A percentile compares a stretch with the other conserved stretches of the same genome.
Evolutionary conservation across 495 filamentous ascomycete genomes (phyloP).

Genomic region (Xylaria telfairii): DNA sequence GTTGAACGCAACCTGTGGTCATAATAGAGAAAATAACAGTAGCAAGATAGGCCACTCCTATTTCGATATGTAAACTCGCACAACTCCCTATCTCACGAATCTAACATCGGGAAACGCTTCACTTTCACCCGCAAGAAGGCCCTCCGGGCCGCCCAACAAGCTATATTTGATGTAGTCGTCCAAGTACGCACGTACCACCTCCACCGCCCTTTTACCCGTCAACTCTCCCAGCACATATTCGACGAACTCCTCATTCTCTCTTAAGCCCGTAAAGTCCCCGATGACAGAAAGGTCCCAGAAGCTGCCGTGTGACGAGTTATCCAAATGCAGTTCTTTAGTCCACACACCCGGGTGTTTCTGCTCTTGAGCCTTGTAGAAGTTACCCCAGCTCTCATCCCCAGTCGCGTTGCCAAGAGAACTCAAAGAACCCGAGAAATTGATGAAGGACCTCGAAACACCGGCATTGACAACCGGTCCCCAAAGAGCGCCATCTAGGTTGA

Average conservation of each 20-base stretch:
- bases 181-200: conserved; percentile 16
- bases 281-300: conserved; percentile 23
- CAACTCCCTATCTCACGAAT: neutral
- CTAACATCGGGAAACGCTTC: conserved; percentile 9
- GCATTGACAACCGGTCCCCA: conserved; percentile 21
- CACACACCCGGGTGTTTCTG: conserved; percentile 13
- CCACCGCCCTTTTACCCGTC: conserved; percentile 11
- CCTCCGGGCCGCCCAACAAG: conserved; percentile 9
- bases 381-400: conserved; percentile 5
- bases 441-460: conserved; percentile 13
- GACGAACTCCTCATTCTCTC: conserved; percentile 10
- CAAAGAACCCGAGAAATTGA: conserved; percentile 14
- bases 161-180: conserved; percentile 16
- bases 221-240: conserved; percentile 8
- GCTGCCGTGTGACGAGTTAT: conserved; percentile 12
- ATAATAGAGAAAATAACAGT: neutral
- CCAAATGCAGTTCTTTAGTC: conserved; percentile 10
- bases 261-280: conserved; percentile 19
- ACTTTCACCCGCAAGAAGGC: conserved; percentile 12
- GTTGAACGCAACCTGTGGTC: neutral
- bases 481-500: conserved; percentile 14
- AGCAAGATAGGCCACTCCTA: neutral
- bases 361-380: conserved; percentile 11
- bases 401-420: neutral
- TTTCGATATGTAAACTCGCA: neutral